Evolutionary conservation across 2,329 filamentous ascomycete species (phyloP).

Genomic region (Orbilia blumenaviensis): DNA sequence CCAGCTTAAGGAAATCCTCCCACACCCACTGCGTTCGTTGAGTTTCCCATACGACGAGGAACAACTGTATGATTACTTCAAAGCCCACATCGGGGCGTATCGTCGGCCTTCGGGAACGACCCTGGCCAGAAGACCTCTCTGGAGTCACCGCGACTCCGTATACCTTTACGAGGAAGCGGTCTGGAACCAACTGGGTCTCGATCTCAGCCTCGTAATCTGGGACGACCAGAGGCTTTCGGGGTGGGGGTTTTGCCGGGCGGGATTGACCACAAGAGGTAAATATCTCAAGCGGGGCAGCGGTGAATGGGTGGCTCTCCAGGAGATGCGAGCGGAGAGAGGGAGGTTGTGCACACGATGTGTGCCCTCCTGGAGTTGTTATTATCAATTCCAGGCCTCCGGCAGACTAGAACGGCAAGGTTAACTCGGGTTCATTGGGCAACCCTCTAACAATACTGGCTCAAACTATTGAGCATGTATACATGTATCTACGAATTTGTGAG

Average conservation of each 20-base stretch:
- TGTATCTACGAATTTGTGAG: no score
- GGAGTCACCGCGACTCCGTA: background rate
- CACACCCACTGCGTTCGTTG: no score
- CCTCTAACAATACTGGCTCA: no score
- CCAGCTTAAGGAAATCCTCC: background rate
- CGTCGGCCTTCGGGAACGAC: background rate
- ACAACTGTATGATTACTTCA: background rate
- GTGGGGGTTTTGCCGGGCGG: background rate
- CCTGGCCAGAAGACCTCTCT: background rate
- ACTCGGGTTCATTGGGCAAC: no score
- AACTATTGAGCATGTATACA: no score
- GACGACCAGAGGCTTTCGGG: constrained; percentile 2
- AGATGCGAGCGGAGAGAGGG: no score
- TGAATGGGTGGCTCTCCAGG: background rate
- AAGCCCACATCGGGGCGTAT: background rate
- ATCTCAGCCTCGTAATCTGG: background rate
- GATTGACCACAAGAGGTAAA: background rate
- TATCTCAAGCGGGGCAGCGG: no score
- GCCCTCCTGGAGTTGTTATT: background rate
- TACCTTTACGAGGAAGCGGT: background rate
- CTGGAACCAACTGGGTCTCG: background rate
- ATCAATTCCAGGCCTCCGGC: background rate
- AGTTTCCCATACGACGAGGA: no score
- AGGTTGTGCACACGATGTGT: background rate
- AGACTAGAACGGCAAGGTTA: no score